Percentiles rank a stretch among this genome's conserved stretches.
These are phyloP conservation scores for Saitoella complicata DNA, from an alignment of 805 yeast genomes.

Conservation along the genomic window DNA sequence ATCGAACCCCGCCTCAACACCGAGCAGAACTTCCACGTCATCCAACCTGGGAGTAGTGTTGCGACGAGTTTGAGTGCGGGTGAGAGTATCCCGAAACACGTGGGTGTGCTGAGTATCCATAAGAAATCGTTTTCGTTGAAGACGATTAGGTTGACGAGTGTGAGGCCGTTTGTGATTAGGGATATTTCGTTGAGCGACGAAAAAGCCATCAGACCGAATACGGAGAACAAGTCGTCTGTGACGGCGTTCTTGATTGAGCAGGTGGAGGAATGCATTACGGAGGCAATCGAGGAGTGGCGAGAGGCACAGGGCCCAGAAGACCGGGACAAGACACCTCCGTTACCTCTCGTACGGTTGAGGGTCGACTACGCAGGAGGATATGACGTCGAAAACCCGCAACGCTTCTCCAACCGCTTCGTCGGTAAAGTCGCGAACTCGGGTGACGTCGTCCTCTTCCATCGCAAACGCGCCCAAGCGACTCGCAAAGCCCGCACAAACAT, in stretches of 20 bases:
- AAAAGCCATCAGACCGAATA: slow-evolving; percentile 41
- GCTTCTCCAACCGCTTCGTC: slow-evolving; percentile 80
- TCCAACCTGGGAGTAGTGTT: slow-evolving; percentile 88
- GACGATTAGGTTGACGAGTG: slow-evolving; percentile 47
- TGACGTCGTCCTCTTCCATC: slow-evolving; percentile 60
- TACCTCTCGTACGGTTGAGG: slow-evolving; percentile 66
- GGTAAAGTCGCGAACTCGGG: slow-evolving; percentile 84
- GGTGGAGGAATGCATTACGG: slow-evolving; percentile 50
- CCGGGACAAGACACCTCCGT: slow-evolving; percentile 32
- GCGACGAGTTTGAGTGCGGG: slow-evolving; percentile 82
- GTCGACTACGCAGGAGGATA: slow-evolving; percentile 78
- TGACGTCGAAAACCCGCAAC: slow-evolving; percentile 77
- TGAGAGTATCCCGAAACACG: slow-evolving; percentile 55
- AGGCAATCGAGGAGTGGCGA: slow-evolving; percentile 38
- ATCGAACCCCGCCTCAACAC: slow-evolving; percentile 44
- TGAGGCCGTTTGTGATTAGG: slow-evolving; percentile 68
- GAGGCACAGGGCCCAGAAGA: slow-evolving; percentile 17
- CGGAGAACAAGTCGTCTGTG: slow-evolving; percentile 44
- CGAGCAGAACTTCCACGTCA: slow-evolving; percentile 50
- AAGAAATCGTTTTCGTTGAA: slow-evolving; percentile 40
- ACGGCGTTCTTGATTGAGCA: slow-evolving; percentile 40
- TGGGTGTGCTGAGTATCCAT: slow-evolving; percentile 51
- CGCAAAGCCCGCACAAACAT: neutral
- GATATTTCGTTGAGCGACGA: slow-evolving; percentile 40
- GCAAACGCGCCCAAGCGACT: slow-evolving; percentile 19